A percentile compares a stretch with the other conserved stretches of the same genome.
These are phyloP conservation scores for Clonostachys rhizophaga DNA, from an alignment of 2,329 filamentous ascomycete species.

Conservation along the genomic window DNA sequence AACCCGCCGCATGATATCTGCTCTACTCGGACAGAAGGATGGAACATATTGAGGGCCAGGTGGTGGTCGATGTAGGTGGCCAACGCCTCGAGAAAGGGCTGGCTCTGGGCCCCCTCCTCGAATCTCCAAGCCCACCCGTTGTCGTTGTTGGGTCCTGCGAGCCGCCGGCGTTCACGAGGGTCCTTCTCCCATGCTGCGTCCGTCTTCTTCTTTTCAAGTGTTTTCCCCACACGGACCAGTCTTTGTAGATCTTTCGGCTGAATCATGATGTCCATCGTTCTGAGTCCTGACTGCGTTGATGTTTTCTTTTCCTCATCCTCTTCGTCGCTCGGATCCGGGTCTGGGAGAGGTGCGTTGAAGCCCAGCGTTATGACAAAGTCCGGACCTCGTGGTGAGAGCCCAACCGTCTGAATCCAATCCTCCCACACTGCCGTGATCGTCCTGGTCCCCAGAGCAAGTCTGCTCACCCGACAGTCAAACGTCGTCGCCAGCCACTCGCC, in stretches of 20 bases:
- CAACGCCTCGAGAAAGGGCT: slow-evolving; percentile 45
- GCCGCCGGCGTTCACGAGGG: slow-evolving; percentile 30
- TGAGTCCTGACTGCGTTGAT: slow-evolving; percentile 18
- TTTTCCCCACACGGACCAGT: slow-evolving; percentile 36
- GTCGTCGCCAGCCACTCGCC: slow-evolving; percentile 45
- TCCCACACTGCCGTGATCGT: slow-evolving; percentile 47
- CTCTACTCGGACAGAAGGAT: slow-evolving; percentile 45
- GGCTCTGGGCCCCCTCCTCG: slow-evolving; percentile 2
- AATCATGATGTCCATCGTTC: slow-evolving; percentile 46
- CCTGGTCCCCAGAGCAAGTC: slow-evolving; percentile 42
- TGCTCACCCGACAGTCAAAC: slow-evolving; percentile 52
- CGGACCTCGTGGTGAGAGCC: slow-evolving; percentile 22
- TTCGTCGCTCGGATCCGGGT: slow-evolving; percentile 6
- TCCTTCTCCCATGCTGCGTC: slow-evolving; percentile 20
- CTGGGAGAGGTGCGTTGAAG: slow-evolving; percentile 35
- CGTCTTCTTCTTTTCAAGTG: slow-evolving; percentile 3
- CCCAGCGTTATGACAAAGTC: slow-evolving; percentile 47
- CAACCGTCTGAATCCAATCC: slow-evolving; percentile 38
- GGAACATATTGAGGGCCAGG: slow-evolving; percentile 48
- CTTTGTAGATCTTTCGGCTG: slow-evolving; percentile 38
- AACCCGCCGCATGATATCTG: slow-evolving; percentile 54
- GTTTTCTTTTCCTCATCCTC: slow-evolving; percentile 1
- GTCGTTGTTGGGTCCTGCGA: slow-evolving; percentile 41
- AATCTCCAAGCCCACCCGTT: slow-evolving; percentile 47
- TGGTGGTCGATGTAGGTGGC: slow-evolving; percentile 45